phyloP scores from a whole-genome alignment of 441 rosid species.

The Corymbia calophylla region DNA sequence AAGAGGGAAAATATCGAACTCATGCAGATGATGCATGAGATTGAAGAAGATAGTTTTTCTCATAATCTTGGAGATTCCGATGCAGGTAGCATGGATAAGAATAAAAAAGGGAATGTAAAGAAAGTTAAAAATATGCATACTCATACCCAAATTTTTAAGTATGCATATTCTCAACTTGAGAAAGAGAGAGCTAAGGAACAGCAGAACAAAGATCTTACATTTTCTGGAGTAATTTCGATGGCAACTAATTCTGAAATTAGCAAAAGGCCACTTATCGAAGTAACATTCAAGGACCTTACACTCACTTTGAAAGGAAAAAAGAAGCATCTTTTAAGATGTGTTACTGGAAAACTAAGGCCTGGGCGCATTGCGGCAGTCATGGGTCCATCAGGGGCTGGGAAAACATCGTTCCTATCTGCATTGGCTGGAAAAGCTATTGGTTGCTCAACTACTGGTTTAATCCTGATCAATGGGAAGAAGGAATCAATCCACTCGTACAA shows the following conservation, averaged over 20 bases:
- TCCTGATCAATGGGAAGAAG: slow-evolving; percentile 73
- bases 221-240: slow-evolving; percentile 88
- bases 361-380: slow-evolving; percentile 94
- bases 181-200: slow-evolving; percentile 87
- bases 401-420: slow-evolving; percentile 94
- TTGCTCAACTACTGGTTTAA: slow-evolving; percentile 55
- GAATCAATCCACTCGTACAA: slow-evolving; percentile 81
- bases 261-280: slow-evolving; percentile 70
- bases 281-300: slow-evolving; percentile 71
- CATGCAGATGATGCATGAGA: slow-evolving; percentile 62
- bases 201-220: slow-evolving; percentile 74
- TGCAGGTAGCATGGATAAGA: slow-evolving; percentile 59
- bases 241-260: slow-evolving; percentile 58
- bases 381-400: slow-evolving; percentile 99
- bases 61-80: slow-evolving; percentile 54
- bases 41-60: slow-evolving; percentile 50
- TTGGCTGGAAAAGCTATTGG: slow-evolving; percentile 84
- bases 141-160: slow-evolving; percentile 89
- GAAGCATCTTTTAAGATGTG: slow-evolving; percentile 78
- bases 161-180: slow-evolving; percentile 93
- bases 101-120: slow-evolving; percentile 52
- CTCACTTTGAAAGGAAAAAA: slow-evolving; percentile 76
- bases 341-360: slow-evolving; percentile 80
- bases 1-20: slow-evolving; percentile 45
- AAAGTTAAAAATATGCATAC: slow-evolving; percentile 78